A percentile compares a stretch with the other conserved stretches of the same genome.
Evolutionary conservation across 306 rosid species (phyloP).

Genomic region (Prunus armeniaca): DNA sequence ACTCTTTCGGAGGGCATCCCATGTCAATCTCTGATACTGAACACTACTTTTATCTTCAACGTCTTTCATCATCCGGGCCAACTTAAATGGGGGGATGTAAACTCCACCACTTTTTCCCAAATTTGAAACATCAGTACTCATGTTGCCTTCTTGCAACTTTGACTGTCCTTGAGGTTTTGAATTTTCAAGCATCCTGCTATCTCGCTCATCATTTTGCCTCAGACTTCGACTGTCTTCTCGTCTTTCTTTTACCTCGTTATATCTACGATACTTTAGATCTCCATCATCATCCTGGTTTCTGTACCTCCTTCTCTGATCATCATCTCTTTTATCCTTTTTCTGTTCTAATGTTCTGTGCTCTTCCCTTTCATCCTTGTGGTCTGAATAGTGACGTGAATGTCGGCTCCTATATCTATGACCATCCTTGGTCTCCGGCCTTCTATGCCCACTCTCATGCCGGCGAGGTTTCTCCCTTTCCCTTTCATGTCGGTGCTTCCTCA

Average conservation of each 20-base stretch:
- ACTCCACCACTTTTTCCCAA: constrained; percentile 91
- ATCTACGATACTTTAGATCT: constrained; percentile 22
- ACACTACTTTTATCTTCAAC: constrained; percentile 81
- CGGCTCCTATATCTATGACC: constrained; percentile 27
- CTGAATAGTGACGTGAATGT: constrained; percentile 24
- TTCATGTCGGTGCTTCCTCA: constrained; percentile 19
- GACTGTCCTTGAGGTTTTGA: constrained; percentile 34
- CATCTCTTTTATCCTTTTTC: constrained; percentile 21
- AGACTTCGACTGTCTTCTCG: constrained; percentile 24
- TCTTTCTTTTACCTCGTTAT: constrained; percentile 29
- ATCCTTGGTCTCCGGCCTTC: constrained; percentile 29
- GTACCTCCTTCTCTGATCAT: constrained; percentile 21
- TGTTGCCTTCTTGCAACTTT: constrained; percentile 27
- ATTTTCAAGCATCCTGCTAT: constrained; percentile 30
- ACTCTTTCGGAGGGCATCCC: constrained; percentile 96
- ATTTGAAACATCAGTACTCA: constrained; percentile 43
- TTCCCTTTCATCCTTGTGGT: constrained; percentile 38
- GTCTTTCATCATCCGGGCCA: constrained; percentile 93
- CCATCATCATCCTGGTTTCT: constrained; percentile 25
- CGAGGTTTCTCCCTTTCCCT: constrained; percentile 13
- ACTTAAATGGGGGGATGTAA: constrained; percentile 88
- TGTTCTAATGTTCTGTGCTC: constrained; percentile 21
- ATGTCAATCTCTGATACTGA: constrained; percentile 86
- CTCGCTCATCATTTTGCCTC: constrained; percentile 38
- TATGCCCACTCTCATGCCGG: constrained; percentile 22